Evolutionary conservation across 2,329 filamentous ascomycete genomes (phyloP).

Genomic region (Anthostomella pinea): DNA sequence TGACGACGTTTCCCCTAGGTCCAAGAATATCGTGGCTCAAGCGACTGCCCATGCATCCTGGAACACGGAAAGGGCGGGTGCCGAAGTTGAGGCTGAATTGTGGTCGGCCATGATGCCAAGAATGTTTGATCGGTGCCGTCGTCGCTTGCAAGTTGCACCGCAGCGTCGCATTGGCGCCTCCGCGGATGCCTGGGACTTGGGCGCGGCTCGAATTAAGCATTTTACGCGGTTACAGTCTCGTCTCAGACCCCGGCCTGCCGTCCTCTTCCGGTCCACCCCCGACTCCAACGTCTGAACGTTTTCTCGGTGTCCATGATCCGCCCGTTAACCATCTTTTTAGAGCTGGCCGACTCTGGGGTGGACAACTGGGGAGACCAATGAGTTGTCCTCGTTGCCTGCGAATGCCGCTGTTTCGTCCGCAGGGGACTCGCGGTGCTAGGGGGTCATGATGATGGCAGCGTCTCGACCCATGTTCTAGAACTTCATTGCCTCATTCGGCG

Average conservation of each 20-base stretch:
- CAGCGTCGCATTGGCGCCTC: not conserved
- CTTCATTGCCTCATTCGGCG: conserved; percentile 16
- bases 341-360: too few relatives aligned
- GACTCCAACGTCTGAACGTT: conserved; percentile 1
- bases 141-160: too few relatives aligned
- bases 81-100: conserved; percentile 12
- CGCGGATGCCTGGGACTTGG: conserved; percentile 9
- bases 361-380: too few relatives aligned
- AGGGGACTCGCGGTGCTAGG: too few relatives aligned
- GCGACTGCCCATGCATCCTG: conserved; percentile 15
- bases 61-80: conserved; percentile 21
- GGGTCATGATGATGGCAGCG: too few relatives aligned
- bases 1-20: too few relatives aligned
- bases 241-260: conserved; percentile 29
- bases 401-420: conserved; percentile 13
- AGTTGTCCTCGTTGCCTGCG: not conserved
- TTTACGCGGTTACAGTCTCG: conserved; percentile 26
- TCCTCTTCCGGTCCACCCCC: conserved; percentile 16
- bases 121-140: conserved; percentile 18
- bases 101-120: conserved; percentile 22
- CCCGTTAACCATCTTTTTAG: conserved; percentile 22
- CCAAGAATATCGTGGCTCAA: too few relatives aligned
- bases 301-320: conserved; percentile 14
- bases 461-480: too few relatives aligned
- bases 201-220: conserved; percentile 21